Evolutionary conservation across 164 flowering plant genomes (phyloP).

Genomic region (Dillenia suffruticosa): DNA sequence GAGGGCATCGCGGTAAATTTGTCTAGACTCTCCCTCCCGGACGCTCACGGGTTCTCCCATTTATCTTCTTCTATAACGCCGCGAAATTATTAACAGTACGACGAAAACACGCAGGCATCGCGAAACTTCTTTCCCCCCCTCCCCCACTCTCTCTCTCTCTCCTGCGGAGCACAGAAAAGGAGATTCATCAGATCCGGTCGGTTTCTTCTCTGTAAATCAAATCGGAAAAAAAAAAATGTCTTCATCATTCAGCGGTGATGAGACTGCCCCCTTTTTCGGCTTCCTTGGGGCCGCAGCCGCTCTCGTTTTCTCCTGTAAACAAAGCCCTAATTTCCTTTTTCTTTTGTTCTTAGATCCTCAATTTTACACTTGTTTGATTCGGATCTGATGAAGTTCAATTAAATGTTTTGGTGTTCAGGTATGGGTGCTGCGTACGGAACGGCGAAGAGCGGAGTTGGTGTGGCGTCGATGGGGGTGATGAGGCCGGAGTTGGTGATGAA

Average conservation of each 20-base stretch:
- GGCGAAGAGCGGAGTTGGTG: conserved; percentile 90
- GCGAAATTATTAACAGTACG: too few relatives aligned
- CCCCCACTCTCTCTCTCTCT: neutral
- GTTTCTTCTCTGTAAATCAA: conserved; percentile 5
- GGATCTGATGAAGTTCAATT: conserved; percentile 6
- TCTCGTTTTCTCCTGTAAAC: conserved; percentile 76
- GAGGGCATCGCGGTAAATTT: too few relatives aligned
- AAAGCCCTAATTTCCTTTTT: neutral
- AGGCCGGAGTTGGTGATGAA: conserved; percentile 91
- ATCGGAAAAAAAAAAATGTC: conserved; percentile 24
- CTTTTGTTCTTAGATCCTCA: neutral
- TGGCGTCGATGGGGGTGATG: conserved; percentile 93
- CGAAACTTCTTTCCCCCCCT: too few relatives aligned
- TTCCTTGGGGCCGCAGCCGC: conserved; percentile 88
- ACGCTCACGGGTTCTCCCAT: too few relatives aligned
- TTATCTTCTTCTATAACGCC: too few relatives aligned
- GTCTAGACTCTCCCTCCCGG: too few relatives aligned
- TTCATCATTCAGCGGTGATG: conserved; percentile 70
- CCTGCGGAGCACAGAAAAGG: neutral
- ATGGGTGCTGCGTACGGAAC: conserved; percentile 97
- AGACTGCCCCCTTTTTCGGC: conserved; percentile 84
- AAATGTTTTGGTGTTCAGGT: conserved; percentile 30
- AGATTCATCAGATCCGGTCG: conserved; percentile 17
- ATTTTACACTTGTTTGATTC: neutral
- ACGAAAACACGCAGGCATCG: too few relatives aligned